A percentile compares a stretch with the other conserved stretches of the same genome.
phyloP scores from a whole-genome alignment of 2,329 filamentous ascomycete species.

The Pseudocercospora pini-densiflorae region DNA sequence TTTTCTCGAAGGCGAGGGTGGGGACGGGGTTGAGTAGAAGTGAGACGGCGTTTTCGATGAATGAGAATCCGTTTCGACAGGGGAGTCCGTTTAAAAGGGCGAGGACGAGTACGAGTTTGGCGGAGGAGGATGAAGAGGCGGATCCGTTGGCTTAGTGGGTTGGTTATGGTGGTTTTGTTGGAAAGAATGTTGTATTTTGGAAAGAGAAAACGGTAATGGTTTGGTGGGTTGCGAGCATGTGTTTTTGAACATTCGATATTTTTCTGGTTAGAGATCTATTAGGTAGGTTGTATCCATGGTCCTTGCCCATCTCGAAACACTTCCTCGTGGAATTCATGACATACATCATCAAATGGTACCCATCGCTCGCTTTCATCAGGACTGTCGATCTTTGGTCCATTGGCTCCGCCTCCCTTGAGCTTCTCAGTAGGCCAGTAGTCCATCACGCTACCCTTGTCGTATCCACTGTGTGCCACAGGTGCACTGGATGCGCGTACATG shows the following conservation, averaged over 20 bases:
- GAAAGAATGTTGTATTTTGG: not conserved
- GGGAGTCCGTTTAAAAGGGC: constrained; percentile 20
- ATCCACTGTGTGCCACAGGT: constrained; percentile 43
- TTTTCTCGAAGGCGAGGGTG: constrained; percentile 2
- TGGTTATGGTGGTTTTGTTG: not conserved
- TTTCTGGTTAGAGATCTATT: not conserved
- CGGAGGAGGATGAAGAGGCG: constrained; percentile 44
- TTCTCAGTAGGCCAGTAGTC: constrained; percentile 51
- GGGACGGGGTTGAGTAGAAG: not conserved
- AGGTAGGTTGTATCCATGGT: constrained; percentile 34
- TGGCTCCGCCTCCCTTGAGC: constrained; percentile 54
- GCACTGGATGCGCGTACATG: constrained; percentile 22
- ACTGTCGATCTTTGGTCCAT: constrained; percentile 50
- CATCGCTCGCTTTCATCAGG: constrained; percentile 48
- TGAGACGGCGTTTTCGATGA: not conserved
- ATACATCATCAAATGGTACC: constrained; percentile 51
- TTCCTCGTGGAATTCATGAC: constrained; percentile 47
- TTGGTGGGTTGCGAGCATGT: not conserved
- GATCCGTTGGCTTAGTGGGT: constrained; percentile 42
- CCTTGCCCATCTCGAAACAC: constrained; percentile 53
- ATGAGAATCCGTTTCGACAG: not conserved
- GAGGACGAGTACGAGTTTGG: constrained; percentile 6
- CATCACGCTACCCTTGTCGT: constrained; percentile 41
- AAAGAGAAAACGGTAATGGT: not conserved
- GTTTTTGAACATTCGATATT: not conserved